Base-by-base conservation (phyloP, 345 rosid genomes). In the Murraya koenigii region DNA sequence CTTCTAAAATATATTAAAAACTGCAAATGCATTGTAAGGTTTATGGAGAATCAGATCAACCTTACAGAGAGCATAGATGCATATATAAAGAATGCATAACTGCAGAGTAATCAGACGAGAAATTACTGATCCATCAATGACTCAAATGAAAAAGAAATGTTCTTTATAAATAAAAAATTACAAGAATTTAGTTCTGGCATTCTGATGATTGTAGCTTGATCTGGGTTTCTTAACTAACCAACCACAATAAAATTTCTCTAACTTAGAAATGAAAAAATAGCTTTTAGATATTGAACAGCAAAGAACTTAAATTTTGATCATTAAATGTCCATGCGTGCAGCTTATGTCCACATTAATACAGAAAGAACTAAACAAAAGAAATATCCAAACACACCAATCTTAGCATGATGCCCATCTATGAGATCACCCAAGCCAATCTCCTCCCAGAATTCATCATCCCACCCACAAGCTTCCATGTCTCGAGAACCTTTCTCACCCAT, bases 391-490 rank as follows among this genome's bases (percentile, higher is more conserved):
- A 72, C 90, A 95, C 97, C 99, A 59, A 96, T 96, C 85, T 96
- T 96, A 69, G 99, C 87, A 84, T 96, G 99, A 85, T 96, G 98
- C 32, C 97, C 97, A 68, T 96, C 99, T 65, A 88, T 79, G 60
- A 96, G 91, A 88, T 96, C 98, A 52, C 89, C 95, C 69, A 96
- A 87, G 76, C 98, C 99, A 92, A 96, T 96, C 77, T 96, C 98
- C 90, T 96, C 99, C 99, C 93, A 96, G 78, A 96, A 94, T 49
- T 91, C 97, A 69, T 96, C 98, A 87, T 94, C 99, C 99, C 99
- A 96, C 23, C 99, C 99, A 84, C 95, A 91, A 15, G 99, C 92
- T 96, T 96, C 97, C 98, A 94, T 94, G 76, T 89, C 86, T 73
- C 93, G 85, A 44, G 97, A 93, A 85, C 89, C 90, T 72, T 90